These are phyloP conservation scores for Fusarium nisikadoi DNA, from an alignment of 2,329 filamentous ascomycete genomes.

Conservation along the genomic window DNA sequence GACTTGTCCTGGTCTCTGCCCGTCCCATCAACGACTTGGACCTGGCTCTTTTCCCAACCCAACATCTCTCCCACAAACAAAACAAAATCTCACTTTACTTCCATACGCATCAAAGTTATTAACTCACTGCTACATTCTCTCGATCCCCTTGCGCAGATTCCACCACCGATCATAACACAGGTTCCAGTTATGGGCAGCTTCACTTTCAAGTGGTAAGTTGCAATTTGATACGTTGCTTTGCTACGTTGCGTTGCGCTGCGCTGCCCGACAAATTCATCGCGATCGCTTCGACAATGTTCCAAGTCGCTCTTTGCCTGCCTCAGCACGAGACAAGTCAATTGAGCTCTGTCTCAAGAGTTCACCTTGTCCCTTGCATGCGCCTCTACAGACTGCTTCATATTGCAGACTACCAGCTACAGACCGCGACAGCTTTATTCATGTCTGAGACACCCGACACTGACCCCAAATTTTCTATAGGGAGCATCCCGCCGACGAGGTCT, in stretches of 20 bases:
- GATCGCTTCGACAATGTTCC: neutral
- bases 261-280: conserved; percentile 18
- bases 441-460: conserved; percentile 43
- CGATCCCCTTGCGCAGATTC: conserved; percentile 22
- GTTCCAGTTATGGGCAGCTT: conserved; percentile 69
- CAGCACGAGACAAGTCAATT: conserved; percentile 17
- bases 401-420: conserved; percentile 13
- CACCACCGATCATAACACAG: conserved; percentile 26
- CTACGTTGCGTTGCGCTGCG: conserved; percentile 9
- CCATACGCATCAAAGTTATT: conserved; percentile 28
- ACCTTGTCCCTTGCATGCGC: neutral
- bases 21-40: conserved; percentile 30
- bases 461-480: conserved; percentile 67
- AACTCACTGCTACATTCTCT: conserved; percentile 23
- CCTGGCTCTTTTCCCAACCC: conserved; percentile 38
- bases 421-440: conserved; percentile 18
- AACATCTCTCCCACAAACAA: conserved; percentile 38
- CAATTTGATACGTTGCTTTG: conserved; percentile 4
- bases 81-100: conserved; percentile 34
- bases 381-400: conserved; percentile 17
- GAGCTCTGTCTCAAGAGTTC: conserved; percentile 27
- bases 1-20: conserved; percentile 36
- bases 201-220: conserved; percentile 75
- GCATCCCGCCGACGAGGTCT: conserved; percentile 85
- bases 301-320: conserved; percentile 16